A percentile compares a stretch with the other conserved stretches of the same genome.
phyloP scores from a whole-genome alignment of 768 basidiomycete species.

The Daedaleopsis nitida region DNA sequence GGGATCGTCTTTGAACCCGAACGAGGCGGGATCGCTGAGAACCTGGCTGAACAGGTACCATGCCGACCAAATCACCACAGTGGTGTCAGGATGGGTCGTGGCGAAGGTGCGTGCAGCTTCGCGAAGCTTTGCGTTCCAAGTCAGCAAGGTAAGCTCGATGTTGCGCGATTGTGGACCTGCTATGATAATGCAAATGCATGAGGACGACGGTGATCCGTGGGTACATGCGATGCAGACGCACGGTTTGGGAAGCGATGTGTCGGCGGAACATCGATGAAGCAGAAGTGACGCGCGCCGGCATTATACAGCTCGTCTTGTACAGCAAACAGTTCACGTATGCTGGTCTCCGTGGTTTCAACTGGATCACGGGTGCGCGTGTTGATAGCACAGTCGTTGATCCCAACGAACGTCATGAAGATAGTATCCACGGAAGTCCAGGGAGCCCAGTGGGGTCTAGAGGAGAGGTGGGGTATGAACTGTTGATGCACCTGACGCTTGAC shows the following conservation, averaged over 20 bases:
- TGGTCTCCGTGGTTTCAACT: slow-evolving; percentile 1
- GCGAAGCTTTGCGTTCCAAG: slow-evolving; percentile 50
- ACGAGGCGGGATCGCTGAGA: slow-evolving; percentile 45
- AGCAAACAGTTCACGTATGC: slow-evolving; percentile 39
- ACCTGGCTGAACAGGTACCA: slow-evolving; percentile 46
- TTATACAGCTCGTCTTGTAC: slow-evolving; percentile 51
- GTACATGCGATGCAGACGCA: slow-evolving; percentile 32
- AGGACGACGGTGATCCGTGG: neutral
- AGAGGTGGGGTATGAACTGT: slow-evolving; percentile 38
- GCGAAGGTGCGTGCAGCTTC: slow-evolving; percentile 38
- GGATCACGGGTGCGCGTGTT: slow-evolving; percentile 18
- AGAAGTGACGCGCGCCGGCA: slow-evolving; percentile 48
- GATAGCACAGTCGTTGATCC: slow-evolving; percentile 66
- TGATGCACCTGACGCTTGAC: slow-evolving; percentile 41
- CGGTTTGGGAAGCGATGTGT: slow-evolving; percentile 45
- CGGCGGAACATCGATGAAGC: slow-evolving; percentile 62
- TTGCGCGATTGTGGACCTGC: neutral
- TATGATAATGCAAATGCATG: neutral
- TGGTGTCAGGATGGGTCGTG: slow-evolving; percentile 44
- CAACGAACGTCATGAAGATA: slow-evolving; percentile 54
- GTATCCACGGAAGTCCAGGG: slow-evolving; percentile 24
- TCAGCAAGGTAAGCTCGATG: slow-evolving; percentile 8
- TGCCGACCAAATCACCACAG: slow-evolving; percentile 52
- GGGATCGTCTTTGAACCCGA: slow-evolving; percentile 43
- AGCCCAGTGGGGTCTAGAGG: slow-evolving; percentile 25